These are phyloP conservation scores for Triangularia verruculosa DNA, from an alignment of 2,329 filamentous ascomycete species.

Conservation along the genomic window DNA sequence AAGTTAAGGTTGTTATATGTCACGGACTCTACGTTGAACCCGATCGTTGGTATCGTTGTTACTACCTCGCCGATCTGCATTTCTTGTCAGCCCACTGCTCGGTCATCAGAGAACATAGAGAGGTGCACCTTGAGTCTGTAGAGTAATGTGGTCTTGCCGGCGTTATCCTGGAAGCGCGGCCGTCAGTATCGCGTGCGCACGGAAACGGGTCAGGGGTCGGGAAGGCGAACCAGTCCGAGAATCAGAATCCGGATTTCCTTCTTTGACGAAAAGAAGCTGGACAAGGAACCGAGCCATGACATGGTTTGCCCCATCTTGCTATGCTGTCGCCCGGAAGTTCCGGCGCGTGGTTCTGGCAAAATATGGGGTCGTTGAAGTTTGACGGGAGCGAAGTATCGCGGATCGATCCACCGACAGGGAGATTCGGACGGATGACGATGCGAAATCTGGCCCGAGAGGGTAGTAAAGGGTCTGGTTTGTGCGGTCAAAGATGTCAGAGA, in stretches of 20 bases:
- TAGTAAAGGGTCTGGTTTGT: not conserved
- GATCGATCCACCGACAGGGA: constrained; percentile 4
- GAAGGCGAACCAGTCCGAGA: constrained; percentile 72
- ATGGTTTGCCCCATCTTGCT: constrained; percentile 60
- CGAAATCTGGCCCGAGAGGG: not conserved
- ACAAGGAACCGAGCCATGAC: constrained; percentile 69
- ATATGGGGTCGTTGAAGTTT: not conserved
- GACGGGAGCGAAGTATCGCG: constrained; percentile 9
- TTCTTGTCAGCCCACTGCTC: constrained; percentile 4
- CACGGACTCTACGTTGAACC: constrained; percentile 98
- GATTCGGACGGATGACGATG: not conserved
- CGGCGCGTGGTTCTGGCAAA: constrained; percentile 2
- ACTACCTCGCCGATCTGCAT: constrained; percentile 93
- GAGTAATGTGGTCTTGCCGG: constrained; percentile 93
- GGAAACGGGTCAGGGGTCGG: constrained; percentile 20
- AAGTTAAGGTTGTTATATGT: constrained; percentile 98
- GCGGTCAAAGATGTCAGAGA: not conserved
- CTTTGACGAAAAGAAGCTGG: constrained; percentile 77
- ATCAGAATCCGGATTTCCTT: constrained; percentile 98
- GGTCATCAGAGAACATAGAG: not conserved
- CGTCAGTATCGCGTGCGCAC: constrained; percentile 19
- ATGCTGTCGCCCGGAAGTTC: constrained; percentile 11
- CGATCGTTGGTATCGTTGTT: constrained; percentile 97
- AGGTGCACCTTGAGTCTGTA: constrained; percentile 83
- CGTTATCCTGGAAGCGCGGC: constrained; percentile 71